Evolutionary conservation across 208 protist species (phyloP).

Genomic region (Vickermania spadyakhi): DNA sequence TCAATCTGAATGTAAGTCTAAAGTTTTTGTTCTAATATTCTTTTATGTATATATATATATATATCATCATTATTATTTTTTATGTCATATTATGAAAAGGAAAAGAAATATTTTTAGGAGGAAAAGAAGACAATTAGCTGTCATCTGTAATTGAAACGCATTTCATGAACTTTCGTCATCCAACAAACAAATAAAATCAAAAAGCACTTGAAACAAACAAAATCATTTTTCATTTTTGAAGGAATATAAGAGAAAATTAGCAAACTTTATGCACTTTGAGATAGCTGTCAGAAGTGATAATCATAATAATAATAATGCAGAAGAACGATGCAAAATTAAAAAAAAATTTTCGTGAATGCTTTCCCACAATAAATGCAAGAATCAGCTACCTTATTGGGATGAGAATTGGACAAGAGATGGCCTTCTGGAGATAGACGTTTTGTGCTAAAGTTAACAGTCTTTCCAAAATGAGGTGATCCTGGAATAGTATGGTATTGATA

Average conservation of each 20-base stretch:
- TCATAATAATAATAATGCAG: too few relatives aligned
- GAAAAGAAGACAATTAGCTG: background rate
- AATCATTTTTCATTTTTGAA: too few relatives aligned
- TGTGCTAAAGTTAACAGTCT: constrained; percentile 59
- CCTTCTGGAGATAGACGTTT: constrained; percentile 44
- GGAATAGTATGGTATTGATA: constrained; percentile 86
- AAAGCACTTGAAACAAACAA: too few relatives aligned
- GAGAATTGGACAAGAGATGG: constrained; percentile 26
- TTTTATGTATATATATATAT: too few relatives aligned
- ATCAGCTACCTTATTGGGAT: constrained; percentile 38
- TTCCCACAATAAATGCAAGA: constrained; percentile 69
- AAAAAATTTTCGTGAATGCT: constrained; percentile 38
- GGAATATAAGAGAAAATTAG: too few relatives aligned
- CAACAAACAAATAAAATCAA: background rate
- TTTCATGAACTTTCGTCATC: background rate
- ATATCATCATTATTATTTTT: background rate
- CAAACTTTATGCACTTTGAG: too few relatives aligned
- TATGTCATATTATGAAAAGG: background rate
- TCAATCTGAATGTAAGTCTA: too few relatives aligned
- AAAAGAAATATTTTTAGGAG: background rate
- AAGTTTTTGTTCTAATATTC: too few relatives aligned
- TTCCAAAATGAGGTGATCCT: constrained; percentile 56
- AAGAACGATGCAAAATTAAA: constrained; percentile 13
- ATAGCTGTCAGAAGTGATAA: too few relatives aligned
- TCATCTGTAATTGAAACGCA: background rate